Evolutionary conservation across 2,329 filamentous ascomycete species (phyloP), one percentile per base, ranked within the genome.

Genomic region (Passalora sequoiae): DNA sequence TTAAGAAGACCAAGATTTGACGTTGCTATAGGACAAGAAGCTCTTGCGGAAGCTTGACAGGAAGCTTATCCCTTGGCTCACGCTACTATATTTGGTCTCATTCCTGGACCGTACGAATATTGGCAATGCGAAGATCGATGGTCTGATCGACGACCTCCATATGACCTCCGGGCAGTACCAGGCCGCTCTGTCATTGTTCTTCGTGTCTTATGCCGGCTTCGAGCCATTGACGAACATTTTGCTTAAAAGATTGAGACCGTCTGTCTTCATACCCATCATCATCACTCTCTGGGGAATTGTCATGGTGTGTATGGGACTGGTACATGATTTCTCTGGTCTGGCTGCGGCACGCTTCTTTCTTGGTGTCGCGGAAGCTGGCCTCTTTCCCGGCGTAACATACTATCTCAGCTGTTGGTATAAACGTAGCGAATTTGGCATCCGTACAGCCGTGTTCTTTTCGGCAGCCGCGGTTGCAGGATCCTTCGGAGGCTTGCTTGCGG

Each of bases 331-430:
- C 19, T 22, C 33, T 15, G 50, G 48, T 4, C 32, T 58, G 6
- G 38, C 54, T 27, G 52, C 54, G 1, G 50, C 45, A 15, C 61
- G 69, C 2, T 68, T 67, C 55, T 87, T 86, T 58, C 70, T 89
- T 0, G 85, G 85, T 19, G 69, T 88, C 24, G 75, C 77, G 12
- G 86, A 92, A 62, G 73, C 86, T 6, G 86, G 85, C 5, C 71
- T 91, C 0, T 74, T 75, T 38, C 72, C 71, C 0, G 71, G 71
- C 4, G 78, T 88, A 13, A 85, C 84, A 54, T 91, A 87, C 63
- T 89, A 89, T 60, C 73, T 92, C 0, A 85, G 80, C 0, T 89
- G 84, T 60, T 94, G 86, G 86, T 94, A 92, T 57, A 83, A 78
- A 58, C 75, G 86, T 20, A 77, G 74, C 12, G 87, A 94, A 57